Base-by-base conservation (phyloP, 129 eudicot genomes). In the Oenanthe sinensis region DNA sequence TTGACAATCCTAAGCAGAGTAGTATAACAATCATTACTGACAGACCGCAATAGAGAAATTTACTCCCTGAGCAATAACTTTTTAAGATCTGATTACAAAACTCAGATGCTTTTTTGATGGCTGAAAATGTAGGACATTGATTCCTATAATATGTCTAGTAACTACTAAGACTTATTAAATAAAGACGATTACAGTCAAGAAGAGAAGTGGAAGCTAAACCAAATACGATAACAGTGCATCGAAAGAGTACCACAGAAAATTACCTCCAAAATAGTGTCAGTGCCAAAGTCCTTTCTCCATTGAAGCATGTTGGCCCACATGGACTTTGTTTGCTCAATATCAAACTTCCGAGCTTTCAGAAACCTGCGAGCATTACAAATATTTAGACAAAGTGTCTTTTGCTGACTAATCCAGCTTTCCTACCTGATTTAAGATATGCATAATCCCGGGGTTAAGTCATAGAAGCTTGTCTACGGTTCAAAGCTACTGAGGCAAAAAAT, bases 271-370 rank as follows among this genome's bases (percentile, higher is more conserved):
- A 91, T 87, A n/a, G 78, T 89, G 86, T 93, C 91, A 36, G 93
- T 81, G 78, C 98, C 97, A 77, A 91, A 93, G 9, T 93, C 96
- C 80, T 86, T 88, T 89, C 98, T 91, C 98, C 98, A 93, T 63
- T 77, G 85, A 76, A 93, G 90, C 97, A 93, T 93, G 77, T 74
- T 77, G 82, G 90, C 90, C 98, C 98, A 93, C 97, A 89, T 93
- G 45, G 74, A 82, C 78, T 91, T 93, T 42, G 97, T 81, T 77
- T 88, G 85, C 55, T 84, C 87, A 43, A 91, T 81, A 77, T 91
- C 86, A 74, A 87, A 93, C 82, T 93, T 91, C 80, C 87, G 90
- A 47, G 97, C 92, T 78, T 83, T 89, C 87, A 93, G 76, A 87
- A 91, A 93, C 82, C 98, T 93, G 76, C 81, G 78, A 65, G 63